Evolutionary conservation across 768 basidiomycete genomes (phyloP), one percentile per base, ranked within the genome.

Genomic region (Lentinula lateritia): DNA sequence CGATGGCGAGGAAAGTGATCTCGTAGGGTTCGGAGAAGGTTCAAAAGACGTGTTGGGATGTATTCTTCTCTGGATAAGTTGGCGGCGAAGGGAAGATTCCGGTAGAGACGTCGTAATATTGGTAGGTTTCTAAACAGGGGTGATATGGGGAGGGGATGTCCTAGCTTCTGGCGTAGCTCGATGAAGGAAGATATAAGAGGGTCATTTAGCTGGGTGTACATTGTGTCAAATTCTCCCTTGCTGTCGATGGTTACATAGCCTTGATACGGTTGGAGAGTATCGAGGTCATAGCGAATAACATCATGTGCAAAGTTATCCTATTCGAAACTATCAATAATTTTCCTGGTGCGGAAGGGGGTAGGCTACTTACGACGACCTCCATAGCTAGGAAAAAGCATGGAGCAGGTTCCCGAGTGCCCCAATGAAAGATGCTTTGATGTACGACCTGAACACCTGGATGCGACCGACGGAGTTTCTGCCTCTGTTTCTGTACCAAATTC

Each of bases 271-370:
- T 87, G 77, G 62, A 93, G 78, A 2, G 90, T 92, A 32, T 80
- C 76, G 50, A 90, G 75, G 69, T 95, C 89, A 68, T 98, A 98
- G 38, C 96, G 90, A 45, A 99, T 82, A 67, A 96, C 81, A 69
- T 99, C 97, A 70, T 98, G 96, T 1, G 94, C 89, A 67, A 98
- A 96, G 73, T 99, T 99, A 74, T 98, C 96, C 90, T 93, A 28
- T 58, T 5, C 42, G 8, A 18, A 54, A 52, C 16, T 6, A 23
- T 38, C 13, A 18, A 56, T 63, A 15, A 32, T 13, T 10, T 45
- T 13, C 1, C 5, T 18, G 32, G 13, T 6, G 38, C 15, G 10
- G 28, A 32, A 42, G 34, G 2, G 23, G 13, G 43, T 5, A 34
- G n/a, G 34, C 56, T 18, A 83, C 91, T 76, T 72, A 95, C 92